A percentile compares a stretch with the other conserved stretches of the same genome.
These are phyloP conservation scores for Macrophomina pseudophaseolina DNA, from an alignment of 2,329 filamentous ascomycete species.

Conservation along the genomic window DNA sequence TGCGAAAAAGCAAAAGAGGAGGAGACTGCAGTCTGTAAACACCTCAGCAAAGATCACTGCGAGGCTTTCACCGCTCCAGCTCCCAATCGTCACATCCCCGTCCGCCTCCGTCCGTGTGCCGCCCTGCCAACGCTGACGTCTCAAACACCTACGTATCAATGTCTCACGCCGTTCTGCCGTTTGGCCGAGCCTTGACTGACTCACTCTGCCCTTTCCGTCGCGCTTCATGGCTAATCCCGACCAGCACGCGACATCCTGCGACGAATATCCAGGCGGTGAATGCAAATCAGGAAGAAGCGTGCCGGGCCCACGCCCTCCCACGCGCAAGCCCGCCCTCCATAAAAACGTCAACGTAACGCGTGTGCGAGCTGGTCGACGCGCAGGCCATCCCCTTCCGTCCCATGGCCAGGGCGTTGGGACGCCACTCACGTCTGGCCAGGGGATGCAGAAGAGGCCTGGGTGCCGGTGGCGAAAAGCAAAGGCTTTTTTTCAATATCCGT, in stretches of 20 bases:
- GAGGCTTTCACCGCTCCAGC: constrained; percentile 15
- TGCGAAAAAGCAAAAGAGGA: neutral
- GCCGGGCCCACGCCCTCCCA: neutral
- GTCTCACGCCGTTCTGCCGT: constrained; percentile 13
- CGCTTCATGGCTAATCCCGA: neutral
- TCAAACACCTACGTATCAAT: constrained; percentile 11
- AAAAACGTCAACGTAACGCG: neutral
- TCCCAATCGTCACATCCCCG: constrained; percentile 13
- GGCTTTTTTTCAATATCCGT: constrained; percentile 14
- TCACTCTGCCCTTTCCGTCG: constrained; percentile 1
- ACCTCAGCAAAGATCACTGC: neutral
- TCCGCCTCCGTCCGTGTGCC: constrained; percentile 15
- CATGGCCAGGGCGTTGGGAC: constrained; percentile 15
- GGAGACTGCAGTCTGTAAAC: neutral
- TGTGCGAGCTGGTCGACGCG: constrained; percentile 1
- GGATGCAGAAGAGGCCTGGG: neutral
- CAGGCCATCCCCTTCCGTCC: constrained; percentile 2
- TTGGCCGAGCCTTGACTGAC: constrained; percentile 9
- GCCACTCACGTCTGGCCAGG: constrained; percentile 8
- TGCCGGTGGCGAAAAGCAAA: constrained; percentile 7
- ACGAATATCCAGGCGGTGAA: constrained; percentile 7
- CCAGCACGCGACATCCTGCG: neutral
- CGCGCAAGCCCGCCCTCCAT: neutral
- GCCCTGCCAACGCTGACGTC: constrained; percentile 13
- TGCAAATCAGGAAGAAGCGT: neutral